A percentile compares a stretch with the other conserved stretches of the same genome.
Conservation (phyloP, 2,329 filamentous ascomycete species). For the Chaetothyriales sp. region DNA sequence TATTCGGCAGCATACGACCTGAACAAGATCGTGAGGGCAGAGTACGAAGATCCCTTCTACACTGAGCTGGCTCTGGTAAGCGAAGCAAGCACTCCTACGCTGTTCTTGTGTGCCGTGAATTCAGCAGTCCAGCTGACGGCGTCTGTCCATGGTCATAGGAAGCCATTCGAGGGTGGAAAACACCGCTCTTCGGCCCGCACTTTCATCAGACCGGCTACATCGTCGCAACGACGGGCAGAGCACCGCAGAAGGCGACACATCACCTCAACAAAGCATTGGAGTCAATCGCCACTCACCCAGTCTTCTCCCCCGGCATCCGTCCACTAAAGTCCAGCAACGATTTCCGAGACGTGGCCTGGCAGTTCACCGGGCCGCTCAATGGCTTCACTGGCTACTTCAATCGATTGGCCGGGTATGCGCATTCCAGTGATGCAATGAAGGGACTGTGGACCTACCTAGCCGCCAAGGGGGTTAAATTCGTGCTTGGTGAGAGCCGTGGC, state of each 20-base stretch:
- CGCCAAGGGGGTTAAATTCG: slow-evolving; percentile 33
- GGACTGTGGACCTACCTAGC: slow-evolving; percentile 38
- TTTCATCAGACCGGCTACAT: slow-evolving; percentile 33
- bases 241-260: slow-evolving; percentile 18
- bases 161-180: slow-evolving; percentile 28
- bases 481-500: slow-evolving; percentile 28
- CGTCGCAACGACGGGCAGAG: slow-evolving; percentile 26
- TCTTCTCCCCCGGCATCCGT: slow-evolving; percentile 20
- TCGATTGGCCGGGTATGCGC: slow-evolving; percentile 39
- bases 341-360: slow-evolving; percentile 30
- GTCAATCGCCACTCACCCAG: slow-evolving; percentile 24
- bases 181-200: slow-evolving; percentile 29
- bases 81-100: background rate
- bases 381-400: slow-evolving; percentile 48
- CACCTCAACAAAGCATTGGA: slow-evolving; percentile 21
- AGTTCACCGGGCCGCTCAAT: slow-evolving; percentile 34
- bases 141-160: slow-evolving; percentile 14
- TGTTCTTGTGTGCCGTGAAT: background rate
- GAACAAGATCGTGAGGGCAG: slow-evolving; percentile 30
- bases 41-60: slow-evolving; percentile 17
- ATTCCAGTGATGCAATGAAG: slow-evolving; percentile 35
- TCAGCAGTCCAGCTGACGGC: background rate
- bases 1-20: slow-evolving; percentile 34
- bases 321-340: slow-evolving; percentile 29
- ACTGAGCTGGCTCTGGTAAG: slow-evolving; percentile 14